Evolutionary conservation across 345 rosid species (phyloP).

Genomic region (Punica granatum): DNA sequence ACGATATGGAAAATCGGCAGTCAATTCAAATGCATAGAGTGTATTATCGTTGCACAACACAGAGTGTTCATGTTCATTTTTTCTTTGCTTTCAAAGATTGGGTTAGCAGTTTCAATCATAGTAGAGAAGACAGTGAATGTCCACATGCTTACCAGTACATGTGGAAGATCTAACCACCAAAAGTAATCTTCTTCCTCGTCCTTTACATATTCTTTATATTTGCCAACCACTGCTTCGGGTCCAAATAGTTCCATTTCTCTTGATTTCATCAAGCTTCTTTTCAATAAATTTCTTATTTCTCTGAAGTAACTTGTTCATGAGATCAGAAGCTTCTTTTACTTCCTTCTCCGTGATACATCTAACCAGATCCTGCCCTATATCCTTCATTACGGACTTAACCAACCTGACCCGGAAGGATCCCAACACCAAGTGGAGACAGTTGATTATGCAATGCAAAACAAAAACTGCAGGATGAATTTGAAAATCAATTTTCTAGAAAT

Average conservation of each 20-base stretch:
- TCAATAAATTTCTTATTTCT: constrained; percentile 61
- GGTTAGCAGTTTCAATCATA: not conserved
- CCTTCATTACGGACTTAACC: constrained; percentile 71
- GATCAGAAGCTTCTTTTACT: constrained; percentile 71
- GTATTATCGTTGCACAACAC: not conserved
- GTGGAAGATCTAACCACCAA: constrained; percentile 97
- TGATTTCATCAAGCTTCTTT: constrained; percentile 68
- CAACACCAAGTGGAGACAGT: no score
- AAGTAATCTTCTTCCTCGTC: constrained; percentile 77
- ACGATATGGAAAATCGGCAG: not conserved
- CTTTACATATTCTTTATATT: constrained; percentile 74
- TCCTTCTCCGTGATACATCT: constrained; percentile 91
- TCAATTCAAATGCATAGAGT: constrained; percentile 3
- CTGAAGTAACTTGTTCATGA: constrained; percentile 50
- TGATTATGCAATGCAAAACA: no score
- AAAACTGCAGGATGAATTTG: no score
- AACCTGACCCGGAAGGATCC: no score
- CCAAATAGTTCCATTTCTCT: constrained; percentile 90
- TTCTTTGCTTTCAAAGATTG: not conserved
- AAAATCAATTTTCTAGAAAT: no score
- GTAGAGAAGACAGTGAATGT: constrained; percentile 2
- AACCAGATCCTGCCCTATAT: constrained; percentile 82
- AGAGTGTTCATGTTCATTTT: not conserved
- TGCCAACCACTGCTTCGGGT: constrained; percentile 88
- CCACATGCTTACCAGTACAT: constrained; percentile 54